Base-by-base conservation (phyloP, 768 basidiomycete genomes). In the Daedaleopsis sinensis region DNA sequence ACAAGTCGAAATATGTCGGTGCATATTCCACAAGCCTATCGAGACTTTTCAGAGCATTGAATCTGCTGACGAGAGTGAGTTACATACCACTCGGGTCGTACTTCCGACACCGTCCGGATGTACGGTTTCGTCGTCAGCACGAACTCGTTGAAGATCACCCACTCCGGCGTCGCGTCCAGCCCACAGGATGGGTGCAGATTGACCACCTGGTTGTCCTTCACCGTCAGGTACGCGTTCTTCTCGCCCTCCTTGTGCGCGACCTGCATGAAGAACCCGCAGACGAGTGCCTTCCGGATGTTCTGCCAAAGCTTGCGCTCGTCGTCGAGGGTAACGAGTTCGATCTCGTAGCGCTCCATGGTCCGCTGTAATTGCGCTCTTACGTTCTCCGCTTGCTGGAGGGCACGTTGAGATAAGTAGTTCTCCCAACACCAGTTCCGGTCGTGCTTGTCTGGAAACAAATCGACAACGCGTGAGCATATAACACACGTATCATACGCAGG, bases 241-340 rank as follows among this genome's bases (percentile, higher is more conserved):
- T 94, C 93, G 3, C 93, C 93, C 71, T 96, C 94, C 73, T 93
- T 92, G 74, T 97, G 94, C 8, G 96, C 97, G 13, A 94, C 86
- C 72, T 98, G 96, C 96, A 97, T 98, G 78, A 98, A 99, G 82
- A 93, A 99, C 1, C 96, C 97, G 67, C 89, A 91, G 5, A 92
- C 90, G 21, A 98, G 80, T 0, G 90, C 90, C 74, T 88, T 88
- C 27, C 94, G 85, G 58, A 98, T 88, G 66, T 88, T 89, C 55
- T 77, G 64, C 73, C 85, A 90, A 64, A 90, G 83, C 70, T 63
- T 58, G 12, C 64, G 59, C 62, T 70, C 67, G 63, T 88, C 91
- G 69, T 80, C 81, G 67, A 90, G 80, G 8, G 88, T 87, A 27
- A 94, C 73, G 21, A 95, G 72, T 32, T 90, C 89, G 37, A 96